Evolutionary conservation across 106 monocot genomes (phyloP), one percentile per base, ranked within the genome.

Genomic region (Dioscorea alata): DNA sequence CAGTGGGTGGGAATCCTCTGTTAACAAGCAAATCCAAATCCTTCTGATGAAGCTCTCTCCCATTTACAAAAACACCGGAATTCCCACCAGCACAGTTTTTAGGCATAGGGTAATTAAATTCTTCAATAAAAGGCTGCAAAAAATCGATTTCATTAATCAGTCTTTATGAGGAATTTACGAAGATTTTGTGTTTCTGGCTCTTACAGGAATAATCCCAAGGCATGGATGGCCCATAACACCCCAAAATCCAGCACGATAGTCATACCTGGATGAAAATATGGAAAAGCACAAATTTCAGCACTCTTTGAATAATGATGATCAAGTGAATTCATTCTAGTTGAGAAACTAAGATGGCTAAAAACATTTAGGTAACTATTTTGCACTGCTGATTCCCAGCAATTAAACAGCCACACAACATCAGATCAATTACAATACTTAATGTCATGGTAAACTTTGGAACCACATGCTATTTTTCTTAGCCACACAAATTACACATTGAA

Each of bases 201-300:
- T 93, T 85, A 99, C 99, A 17, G 90, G 92, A 75, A 99, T 88
- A 74, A 99, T 99, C 51, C 99, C 99, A 60, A 99, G 85, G 77
- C 99, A 99, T 17, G 79, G 71, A 33, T 93, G 81, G 7, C 92
- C 92, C 64, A 85, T 87, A 18, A 88, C 83, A 20, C 99, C 99
- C 99, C 99, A 99, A 60, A 99, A 99, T 67, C 99, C 99, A 76
- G 90, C 92, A 75, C 80, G 84, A 48, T 90, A 90, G 66, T 99
- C 99, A 80, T 99, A 99, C 99, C 99, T 99, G 75, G 59, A 57
- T 5, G 35, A 66, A 10, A 42, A 28, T 28, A 1, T 0, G 42
- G 10, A 42, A 34, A 10, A 10, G 42, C 0, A 42, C 1, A 42
- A 42, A 5, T 6, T 42, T 42, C 42, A 42, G 6, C 42, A 42